Conservation (phyloP, 257 asterid species). For the Mentha longifolia region DNA sequence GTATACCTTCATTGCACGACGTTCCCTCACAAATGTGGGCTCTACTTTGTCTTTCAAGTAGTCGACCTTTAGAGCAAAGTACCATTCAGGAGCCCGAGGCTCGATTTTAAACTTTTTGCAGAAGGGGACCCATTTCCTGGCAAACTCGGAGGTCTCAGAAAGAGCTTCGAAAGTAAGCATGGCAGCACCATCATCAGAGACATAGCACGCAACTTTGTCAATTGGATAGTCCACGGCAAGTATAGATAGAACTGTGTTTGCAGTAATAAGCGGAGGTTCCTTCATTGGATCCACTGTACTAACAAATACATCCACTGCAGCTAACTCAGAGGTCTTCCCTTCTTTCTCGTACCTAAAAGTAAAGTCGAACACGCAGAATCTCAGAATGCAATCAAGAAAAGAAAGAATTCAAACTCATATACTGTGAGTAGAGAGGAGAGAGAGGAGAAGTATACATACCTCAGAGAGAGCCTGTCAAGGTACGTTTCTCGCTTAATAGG, state of each 20-base stretch:
- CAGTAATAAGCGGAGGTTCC: slow-evolving; percentile 93
- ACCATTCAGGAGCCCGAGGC: slow-evolving; percentile 95
- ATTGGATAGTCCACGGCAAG: slow-evolving; percentile 89
- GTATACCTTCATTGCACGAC: slow-evolving; percentile 87
- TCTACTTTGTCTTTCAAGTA: slow-evolving; percentile 79
- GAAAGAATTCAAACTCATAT: neutral
- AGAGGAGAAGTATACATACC: slow-evolving; percentile 42
- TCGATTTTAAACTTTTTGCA: slow-evolving; percentile 80
- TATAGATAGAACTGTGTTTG: slow-evolving; percentile 88
- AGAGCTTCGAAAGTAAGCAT: slow-evolving; percentile 94
- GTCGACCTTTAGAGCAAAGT: slow-evolving; percentile 82
- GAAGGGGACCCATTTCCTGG: slow-evolving; percentile 92
- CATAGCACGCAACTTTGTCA: slow-evolving; percentile 86
- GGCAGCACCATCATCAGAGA: slow-evolving; percentile 93
- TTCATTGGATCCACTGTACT: slow-evolving; percentile 91
- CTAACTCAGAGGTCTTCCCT: slow-evolving; percentile 68
- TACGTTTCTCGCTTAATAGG: slow-evolving; percentile 81
- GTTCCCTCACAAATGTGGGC: slow-evolving; percentile 84
- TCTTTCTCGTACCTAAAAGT: slow-evolving; percentile 63
- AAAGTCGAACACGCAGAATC: slow-evolving; percentile 19
- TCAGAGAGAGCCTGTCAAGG: slow-evolving; percentile 73
- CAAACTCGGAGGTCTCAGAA: slow-evolving; percentile 87
- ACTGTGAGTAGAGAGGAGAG: neutral
- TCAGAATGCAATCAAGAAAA: slow-evolving; percentile 8
- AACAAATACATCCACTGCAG: slow-evolving; percentile 64